These are phyloP conservation scores for Mycena venus DNA, from an alignment of 768 basidiomycete genomes.

Conservation along the genomic window DNA sequence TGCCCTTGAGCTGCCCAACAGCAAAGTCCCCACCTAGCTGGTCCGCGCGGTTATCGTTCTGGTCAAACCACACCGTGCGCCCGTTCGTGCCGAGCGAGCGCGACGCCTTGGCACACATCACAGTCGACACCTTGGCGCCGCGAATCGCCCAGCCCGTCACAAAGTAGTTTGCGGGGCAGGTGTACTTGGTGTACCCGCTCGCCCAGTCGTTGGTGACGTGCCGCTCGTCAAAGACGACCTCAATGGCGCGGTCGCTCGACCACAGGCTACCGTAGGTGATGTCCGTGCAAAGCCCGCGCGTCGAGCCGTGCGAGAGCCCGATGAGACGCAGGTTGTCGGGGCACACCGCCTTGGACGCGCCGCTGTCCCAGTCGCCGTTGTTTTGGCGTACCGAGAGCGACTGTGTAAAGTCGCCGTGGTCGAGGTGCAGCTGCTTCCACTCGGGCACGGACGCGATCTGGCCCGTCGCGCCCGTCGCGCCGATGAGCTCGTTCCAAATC, in stretches of 20 bases:
- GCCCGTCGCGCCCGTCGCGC: neutral
- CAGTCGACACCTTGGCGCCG: conserved; percentile 25
- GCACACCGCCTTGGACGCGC: conserved; percentile 28
- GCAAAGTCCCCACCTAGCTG: conserved; percentile 28
- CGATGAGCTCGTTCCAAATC: conserved; percentile 23
- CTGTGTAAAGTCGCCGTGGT: conserved; percentile 31
- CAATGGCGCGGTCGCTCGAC: conserved; percentile 1
- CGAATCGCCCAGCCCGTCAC: conserved; percentile 29
- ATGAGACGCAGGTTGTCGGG: conserved; percentile 32
- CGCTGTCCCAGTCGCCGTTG: conserved; percentile 32
- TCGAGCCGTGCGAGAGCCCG: conserved; percentile 25
- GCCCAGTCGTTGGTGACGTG: conserved; percentile 33
- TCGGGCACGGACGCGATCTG: conserved; percentile 7
- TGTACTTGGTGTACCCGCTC: conserved; percentile 30
- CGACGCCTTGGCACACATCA: conserved; percentile 23
- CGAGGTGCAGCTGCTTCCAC: conserved; percentile 28
- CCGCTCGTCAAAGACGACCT: conserved; percentile 25
- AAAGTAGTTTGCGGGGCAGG: conserved; percentile 21
- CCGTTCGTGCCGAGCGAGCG: conserved; percentile 18
- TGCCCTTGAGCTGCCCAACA: conserved; percentile 18
- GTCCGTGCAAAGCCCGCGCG: conserved; percentile 33
- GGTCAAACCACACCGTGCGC: conserved; percentile 35
- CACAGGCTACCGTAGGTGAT: conserved; percentile 15
- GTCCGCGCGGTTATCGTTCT: conserved; percentile 26
- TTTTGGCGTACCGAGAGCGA: conserved; percentile 12